Conservation (phyloP, 768 basidiomycete species). For the Candolleomyces aberdarensis region DNA sequence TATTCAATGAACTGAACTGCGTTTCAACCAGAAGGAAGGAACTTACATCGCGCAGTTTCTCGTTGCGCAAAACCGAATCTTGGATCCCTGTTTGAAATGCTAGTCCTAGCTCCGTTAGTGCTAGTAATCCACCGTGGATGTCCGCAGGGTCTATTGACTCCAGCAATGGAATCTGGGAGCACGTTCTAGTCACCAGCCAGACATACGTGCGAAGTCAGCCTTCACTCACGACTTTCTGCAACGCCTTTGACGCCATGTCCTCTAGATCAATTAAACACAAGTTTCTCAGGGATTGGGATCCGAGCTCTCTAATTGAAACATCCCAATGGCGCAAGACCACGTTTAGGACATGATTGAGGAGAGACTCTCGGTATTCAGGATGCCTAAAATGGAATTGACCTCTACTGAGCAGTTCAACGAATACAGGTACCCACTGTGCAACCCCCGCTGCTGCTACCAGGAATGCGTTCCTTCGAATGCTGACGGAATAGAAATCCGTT, state of each 20-base stretch:
- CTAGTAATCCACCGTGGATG: slow-evolving; percentile 80
- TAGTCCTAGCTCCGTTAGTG: slow-evolving; percentile 68
- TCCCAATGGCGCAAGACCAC: slow-evolving; percentile 91
- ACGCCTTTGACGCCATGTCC: slow-evolving; percentile 47
- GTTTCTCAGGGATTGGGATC: slow-evolving; percentile 67
- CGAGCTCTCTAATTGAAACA: slow-evolving; percentile 68
- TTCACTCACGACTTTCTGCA: slow-evolving; percentile 49
- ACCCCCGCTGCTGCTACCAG: slow-evolving; percentile 83
- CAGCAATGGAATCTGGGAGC: slow-evolving; percentile 49
- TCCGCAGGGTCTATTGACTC: slow-evolving; percentile 64
- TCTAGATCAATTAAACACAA: slow-evolving; percentile 63
- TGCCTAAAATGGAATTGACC: slow-evolving; percentile 47
- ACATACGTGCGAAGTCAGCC: neutral
- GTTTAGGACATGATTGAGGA: slow-evolving; percentile 71
- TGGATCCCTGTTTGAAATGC: slow-evolving; percentile 41
- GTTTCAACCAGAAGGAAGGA: neutral
- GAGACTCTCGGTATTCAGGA: slow-evolving; percentile 62
- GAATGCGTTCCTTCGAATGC: slow-evolving; percentile 81
- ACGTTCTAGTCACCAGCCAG: slow-evolving; percentile 6
- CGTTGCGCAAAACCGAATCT: slow-evolving; percentile 29
- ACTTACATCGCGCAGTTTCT: slow-evolving; percentile 44
- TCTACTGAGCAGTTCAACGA: neutral
- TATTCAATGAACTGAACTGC: slow-evolving; percentile 2
- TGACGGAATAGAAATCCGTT: slow-evolving; percentile 94
- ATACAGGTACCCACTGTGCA: slow-evolving; percentile 62